phyloP scores from a whole-genome alignment of 192 early-diverging fungal species.

The Chytriomyces sp. region DNA sequence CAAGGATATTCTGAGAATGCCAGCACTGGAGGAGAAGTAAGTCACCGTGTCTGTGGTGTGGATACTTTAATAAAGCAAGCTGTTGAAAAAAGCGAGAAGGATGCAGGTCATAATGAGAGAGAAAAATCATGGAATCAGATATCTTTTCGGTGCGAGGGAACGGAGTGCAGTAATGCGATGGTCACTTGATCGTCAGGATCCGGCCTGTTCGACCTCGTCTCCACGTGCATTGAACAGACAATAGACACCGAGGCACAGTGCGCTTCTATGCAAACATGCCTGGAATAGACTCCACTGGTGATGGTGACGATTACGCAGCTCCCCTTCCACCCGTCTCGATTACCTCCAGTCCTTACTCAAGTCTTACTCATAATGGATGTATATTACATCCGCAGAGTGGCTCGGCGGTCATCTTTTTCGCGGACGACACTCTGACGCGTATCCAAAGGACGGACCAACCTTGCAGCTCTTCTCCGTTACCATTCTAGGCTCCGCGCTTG shows the following conservation, averaged over 20 bases:
- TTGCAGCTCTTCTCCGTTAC: constrained; percentile 37
- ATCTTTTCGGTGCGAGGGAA: background rate
- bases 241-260: constrained; percentile 36
- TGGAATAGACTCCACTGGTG: background rate
- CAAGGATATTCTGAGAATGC: too few relatives aligned
- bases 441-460: constrained; percentile 16
- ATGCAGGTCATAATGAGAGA: background rate
- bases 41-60: too few relatives aligned
- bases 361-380: constrained; percentile 32
- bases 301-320: background rate
- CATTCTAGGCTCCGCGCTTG: constrained; percentile 34
- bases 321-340: background rate
- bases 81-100: background rate
- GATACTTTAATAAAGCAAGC: background rate
- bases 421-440: constrained; percentile 49
- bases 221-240: background rate
- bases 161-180: background rate
- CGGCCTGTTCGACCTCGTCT: background rate
- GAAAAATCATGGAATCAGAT: background rate
- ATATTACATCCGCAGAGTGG: too few relatives aligned
- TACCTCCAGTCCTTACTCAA: background rate
- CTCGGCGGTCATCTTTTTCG: constrained; percentile 49
- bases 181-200: background rate
- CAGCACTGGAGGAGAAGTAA: too few relatives aligned
- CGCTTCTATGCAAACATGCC: constrained; percentile 37